These are phyloP conservation scores for Eleusine indica DNA, from an alignment of 176 grass and related monocot species.

Conservation along the genomic window DNA sequence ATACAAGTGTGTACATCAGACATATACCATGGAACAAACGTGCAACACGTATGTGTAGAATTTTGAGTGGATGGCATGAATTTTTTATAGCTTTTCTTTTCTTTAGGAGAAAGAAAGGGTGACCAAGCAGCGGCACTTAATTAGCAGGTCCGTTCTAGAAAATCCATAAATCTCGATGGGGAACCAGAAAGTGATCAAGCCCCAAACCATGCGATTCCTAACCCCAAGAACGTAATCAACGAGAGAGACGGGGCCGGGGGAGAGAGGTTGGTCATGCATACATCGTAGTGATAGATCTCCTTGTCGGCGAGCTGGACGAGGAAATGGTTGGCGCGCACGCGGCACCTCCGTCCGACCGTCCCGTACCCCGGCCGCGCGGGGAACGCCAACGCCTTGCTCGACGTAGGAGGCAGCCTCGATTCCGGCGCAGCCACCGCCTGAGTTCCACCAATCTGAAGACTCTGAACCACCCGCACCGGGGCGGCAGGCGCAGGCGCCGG, in stretches of 20 bases:
- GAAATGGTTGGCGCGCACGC: conserved; percentile 63
- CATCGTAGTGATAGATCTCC: conserved; percentile 61
- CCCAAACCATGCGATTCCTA: too few relatives aligned
- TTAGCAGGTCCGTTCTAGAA: too few relatives aligned
- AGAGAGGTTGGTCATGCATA: not conserved
- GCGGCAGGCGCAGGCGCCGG: not conserved
- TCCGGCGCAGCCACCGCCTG: not conserved
- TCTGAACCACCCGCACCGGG: not conserved
- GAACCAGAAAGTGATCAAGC: too few relatives aligned
- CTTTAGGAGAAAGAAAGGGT: too few relatives aligned
- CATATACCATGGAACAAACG: too few relatives aligned
- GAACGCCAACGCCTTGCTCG: conserved; percentile 42
- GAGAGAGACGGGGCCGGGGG: not conserved
- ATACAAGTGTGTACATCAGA: too few relatives aligned
- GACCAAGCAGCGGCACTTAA: not conserved
- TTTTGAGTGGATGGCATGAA: too few relatives aligned
- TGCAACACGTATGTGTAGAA: too few relatives aligned
- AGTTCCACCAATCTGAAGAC: not conserved
- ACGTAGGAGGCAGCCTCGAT: conserved; percentile 19
- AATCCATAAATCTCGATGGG: too few relatives aligned
- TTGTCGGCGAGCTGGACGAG: conserved; percentile 46
- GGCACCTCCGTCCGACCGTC: conserved; percentile 24
- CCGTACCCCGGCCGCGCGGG: conserved; percentile 50
- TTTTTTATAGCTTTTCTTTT: too few relatives aligned
- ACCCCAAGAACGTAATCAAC: too few relatives aligned